These are phyloP conservation scores for Porodaedalea pini DNA, from an alignment of 1,284 basidiomycete genomes.

Conservation along the genomic window DNA sequence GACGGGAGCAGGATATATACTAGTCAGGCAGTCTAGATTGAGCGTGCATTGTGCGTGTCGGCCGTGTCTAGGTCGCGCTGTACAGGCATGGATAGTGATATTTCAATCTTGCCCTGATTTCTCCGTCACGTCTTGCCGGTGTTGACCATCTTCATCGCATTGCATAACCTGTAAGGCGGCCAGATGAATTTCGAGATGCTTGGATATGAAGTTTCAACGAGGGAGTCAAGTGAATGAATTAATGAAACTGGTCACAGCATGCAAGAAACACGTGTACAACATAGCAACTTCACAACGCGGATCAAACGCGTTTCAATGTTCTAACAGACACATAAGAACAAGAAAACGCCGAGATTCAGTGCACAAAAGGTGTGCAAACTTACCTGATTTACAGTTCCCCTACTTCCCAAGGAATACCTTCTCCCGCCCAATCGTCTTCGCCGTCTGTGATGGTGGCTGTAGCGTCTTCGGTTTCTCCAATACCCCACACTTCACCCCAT, in stretches of 20 bases:
- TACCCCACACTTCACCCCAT: conserved; percentile 67
- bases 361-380: conserved; percentile 23
- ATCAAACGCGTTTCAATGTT: not conserved
- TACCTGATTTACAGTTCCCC: conserved; percentile 44
- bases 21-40: not conserved
- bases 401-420: conserved; percentile 73
- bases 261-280: conserved; percentile 13
- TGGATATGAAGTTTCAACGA: conserved; percentile 10
- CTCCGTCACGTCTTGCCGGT: conserved; percentile 3
- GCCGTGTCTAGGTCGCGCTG: conserved; percentile 4
- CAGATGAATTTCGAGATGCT: not conserved
- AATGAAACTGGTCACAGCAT: conserved; percentile 17
- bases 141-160: not conserved
- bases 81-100: conserved; percentile 3
- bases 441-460: conserved; percentile 38
- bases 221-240: conserved; percentile 7
- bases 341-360: not conserved
- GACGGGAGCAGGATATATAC: not conserved
- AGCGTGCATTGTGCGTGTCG: conserved; percentile 12
- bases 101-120: not conserved
- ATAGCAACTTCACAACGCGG: conserved; percentile 6
- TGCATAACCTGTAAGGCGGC: not conserved
- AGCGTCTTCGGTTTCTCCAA: conserved; percentile 55
- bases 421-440: conserved; percentile 79
- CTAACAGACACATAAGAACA: conserved; percentile 4